Conservation (phyloP, 768 basidiomycete species). For the Trametes cinnabarina region DNA sequence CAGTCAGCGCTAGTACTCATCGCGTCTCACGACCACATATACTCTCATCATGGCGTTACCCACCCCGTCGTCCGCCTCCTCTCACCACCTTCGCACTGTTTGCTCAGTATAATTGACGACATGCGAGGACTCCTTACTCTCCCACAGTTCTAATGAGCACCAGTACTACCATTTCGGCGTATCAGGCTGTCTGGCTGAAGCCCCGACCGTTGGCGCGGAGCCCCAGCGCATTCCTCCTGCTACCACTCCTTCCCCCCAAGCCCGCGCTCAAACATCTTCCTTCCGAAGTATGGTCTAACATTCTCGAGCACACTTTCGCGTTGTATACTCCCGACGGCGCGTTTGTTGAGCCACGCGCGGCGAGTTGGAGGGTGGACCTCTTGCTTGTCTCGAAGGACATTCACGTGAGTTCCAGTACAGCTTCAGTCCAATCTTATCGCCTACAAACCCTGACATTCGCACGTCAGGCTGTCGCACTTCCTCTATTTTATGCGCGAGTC, state of each 20-base stretch:
- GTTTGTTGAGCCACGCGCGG: not conserved
- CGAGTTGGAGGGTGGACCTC: slow-evolving; percentile 29
- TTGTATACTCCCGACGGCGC: slow-evolving; percentile 17
- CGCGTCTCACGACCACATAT: slow-evolving; percentile 13
- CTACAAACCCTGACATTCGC: not conserved
- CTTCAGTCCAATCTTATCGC: not conserved
- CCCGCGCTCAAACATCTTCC: slow-evolving; percentile 57
- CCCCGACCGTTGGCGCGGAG: slow-evolving; percentile 64
- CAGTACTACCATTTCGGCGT: not conserved
- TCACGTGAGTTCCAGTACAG: slow-evolving; percentile 6
- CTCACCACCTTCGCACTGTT: not conserved
- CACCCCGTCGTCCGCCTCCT: not conserved
- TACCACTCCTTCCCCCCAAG: slow-evolving; percentile 64
- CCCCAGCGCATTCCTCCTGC: slow-evolving; percentile 59
- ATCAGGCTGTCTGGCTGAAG: slow-evolving; percentile 45
- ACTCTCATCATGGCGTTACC: not conserved
- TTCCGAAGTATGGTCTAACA: slow-evolving; percentile 66
- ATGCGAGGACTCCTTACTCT: not conserved
- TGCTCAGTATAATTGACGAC: not conserved
- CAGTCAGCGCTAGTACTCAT: not conserved
- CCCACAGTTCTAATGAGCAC: not conserved
- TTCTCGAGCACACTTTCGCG: slow-evolving; percentile 44
- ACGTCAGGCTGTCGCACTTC: slow-evolving; percentile 59
- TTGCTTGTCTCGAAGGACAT: slow-evolving; percentile 21
- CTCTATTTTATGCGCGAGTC: slow-evolving; percentile 62